Evolutionary conservation across 2,329 filamentous ascomycete genomes (phyloP), one percentile per base, ranked within the genome.

Genomic region (Trichoderma pleuroti): DNA sequence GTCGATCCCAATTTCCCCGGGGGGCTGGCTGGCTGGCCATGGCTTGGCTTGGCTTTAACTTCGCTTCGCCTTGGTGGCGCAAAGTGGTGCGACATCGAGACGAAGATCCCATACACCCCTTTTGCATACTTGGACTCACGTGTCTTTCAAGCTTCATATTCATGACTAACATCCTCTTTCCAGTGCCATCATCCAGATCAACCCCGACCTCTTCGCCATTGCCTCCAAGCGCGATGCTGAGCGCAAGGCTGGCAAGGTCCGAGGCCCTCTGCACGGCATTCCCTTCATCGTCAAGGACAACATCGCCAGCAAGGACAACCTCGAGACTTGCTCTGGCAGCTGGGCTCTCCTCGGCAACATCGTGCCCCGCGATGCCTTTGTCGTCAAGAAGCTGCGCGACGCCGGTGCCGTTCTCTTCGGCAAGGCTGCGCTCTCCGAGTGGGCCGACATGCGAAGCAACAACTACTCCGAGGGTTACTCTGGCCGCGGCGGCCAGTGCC

Each of bases 231-330:
- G 89, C 34, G 92, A 94, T 74, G 77, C 76, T 0, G 91, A 93
- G 79, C 85, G 91, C 21, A 76, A 77, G 14, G 75, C 80, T 1
- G 89, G 89, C 28, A 82, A 81, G 49, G 78, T 89, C 11, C 86
- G 90, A n/a, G 86, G 91, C 1, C 88, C 88, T 1, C 83, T 94
- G 1, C 92, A 94, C 77, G 92, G 92, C 4, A 92, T 94, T 56
- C 92, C 92, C 0, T 92, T 92, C 77, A 83, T 91, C 3, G 87
- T 93, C 73, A 94, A 94, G 79, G 91, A 94, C 77, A 91, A 91
- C 76, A 91, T 92, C 68, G 89, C 85, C 28, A 88, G 86, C 10
- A 88, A 88, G 73, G 91, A 93, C 77, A 86, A 86, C 65, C 87
- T 94, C 85, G 86, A 93, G 76, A 94, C 91, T 0, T 93, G 92